phyloP scores from a whole-genome alignment of 73 alveolate genomes.

The Durusdinium trenchii region DNA sequence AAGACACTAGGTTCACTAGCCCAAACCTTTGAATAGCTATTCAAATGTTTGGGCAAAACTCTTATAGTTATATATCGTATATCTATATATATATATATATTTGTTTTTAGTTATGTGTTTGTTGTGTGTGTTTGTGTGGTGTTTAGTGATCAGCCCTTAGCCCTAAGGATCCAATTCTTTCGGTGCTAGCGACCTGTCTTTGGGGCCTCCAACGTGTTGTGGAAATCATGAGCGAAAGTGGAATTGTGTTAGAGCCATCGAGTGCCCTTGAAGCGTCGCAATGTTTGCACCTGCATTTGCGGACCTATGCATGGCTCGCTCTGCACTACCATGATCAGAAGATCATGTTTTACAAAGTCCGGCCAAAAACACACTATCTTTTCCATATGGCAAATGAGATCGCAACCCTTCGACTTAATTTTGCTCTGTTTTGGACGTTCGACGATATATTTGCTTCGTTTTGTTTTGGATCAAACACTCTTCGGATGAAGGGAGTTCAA shows the following conservation, averaged over 20 bases:
- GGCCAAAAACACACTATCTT: not conserved
- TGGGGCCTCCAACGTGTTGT: not conserved
- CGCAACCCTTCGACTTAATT: not conserved
- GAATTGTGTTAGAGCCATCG: not conserved
- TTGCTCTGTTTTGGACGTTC: not conserved
- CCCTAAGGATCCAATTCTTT: not conserved
- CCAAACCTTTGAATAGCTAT: too few relatives aligned
- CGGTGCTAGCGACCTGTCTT: not conserved
- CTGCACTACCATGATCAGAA: not conserved
- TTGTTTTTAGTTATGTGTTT: too few relatives aligned
- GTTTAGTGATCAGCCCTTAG: not conserved
- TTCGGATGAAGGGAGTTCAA: too few relatives aligned
- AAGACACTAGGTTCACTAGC: too few relatives aligned
- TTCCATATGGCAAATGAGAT: not conserved
- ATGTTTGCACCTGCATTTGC: not conserved
- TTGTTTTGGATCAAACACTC: too few relatives aligned
- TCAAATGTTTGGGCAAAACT: too few relatives aligned
- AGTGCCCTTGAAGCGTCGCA: not conserved
- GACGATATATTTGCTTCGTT: too few relatives aligned
- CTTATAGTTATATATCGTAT: too few relatives aligned
- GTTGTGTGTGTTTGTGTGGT: too few relatives aligned
- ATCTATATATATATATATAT: too few relatives aligned
- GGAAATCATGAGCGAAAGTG: not conserved
- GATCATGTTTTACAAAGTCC: not conserved
- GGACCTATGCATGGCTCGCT: not conserved